These are phyloP conservation scores for Aspergillus incahuasiensis DNA, from an alignment of 495 filamentous ascomycete genomes.

Conservation along the genomic window DNA sequence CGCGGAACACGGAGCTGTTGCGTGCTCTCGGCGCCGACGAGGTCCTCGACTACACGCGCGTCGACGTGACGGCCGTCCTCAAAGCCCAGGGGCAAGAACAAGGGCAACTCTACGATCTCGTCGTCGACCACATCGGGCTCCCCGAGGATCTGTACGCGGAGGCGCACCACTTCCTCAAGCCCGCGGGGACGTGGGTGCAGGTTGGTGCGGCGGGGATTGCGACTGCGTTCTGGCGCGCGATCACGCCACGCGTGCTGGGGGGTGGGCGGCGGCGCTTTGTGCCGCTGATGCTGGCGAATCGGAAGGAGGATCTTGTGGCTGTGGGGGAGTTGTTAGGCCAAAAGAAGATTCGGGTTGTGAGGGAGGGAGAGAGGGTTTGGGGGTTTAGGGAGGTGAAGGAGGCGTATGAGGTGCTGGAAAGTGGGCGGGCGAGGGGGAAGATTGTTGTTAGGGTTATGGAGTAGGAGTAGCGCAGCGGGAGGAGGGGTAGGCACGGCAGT, in stretches of 20 bases:
- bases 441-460: slow-evolving; percentile 56
- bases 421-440: slow-evolving; percentile 61
- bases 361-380: slow-evolving; percentile 53
- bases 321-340: slow-evolving; percentile 57
- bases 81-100: slow-evolving; percentile 41
- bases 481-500: too few species aligned
- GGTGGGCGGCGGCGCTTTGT: slow-evolving; percentile 57
- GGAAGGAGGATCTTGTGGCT: slow-evolving; percentile 44
- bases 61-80: slow-evolving; percentile 46
- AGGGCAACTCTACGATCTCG: slow-evolving; percentile 50
- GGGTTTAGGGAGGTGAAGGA: slow-evolving; percentile 54
- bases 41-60: slow-evolving; percentile 62
- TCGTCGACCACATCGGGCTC: slow-evolving; percentile 58
- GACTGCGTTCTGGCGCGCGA: slow-evolving; percentile 24
- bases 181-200: slow-evolving; percentile 52
- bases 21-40: slow-evolving; percentile 60
- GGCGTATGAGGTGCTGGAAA: slow-evolving; percentile 61
- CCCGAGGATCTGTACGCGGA: slow-evolving; percentile 50
- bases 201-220: slow-evolving; percentile 41
- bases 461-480: too few species aligned
- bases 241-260: slow-evolving; percentile 56
- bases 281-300: slow-evolving; percentile 37
- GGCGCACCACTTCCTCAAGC: slow-evolving; percentile 51
- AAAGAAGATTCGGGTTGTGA: slow-evolving; percentile 55
- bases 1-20: slow-evolving; percentile 53